Base-by-base conservation (phyloP, 1,284 basidiomycete species). In the Gymnopus androsaceus region DNA sequence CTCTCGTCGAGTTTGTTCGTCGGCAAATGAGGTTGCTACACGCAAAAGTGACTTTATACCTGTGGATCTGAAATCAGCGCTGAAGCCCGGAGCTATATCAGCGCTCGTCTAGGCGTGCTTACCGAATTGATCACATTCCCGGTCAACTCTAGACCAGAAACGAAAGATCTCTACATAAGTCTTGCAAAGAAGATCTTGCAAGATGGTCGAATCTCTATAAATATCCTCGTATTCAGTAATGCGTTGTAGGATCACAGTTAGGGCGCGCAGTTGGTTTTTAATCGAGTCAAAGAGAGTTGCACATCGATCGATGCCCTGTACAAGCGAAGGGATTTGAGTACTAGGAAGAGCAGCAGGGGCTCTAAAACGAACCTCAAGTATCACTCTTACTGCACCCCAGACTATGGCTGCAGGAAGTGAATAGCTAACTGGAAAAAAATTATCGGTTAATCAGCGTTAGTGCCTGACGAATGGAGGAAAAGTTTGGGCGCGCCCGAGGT, bases 81-180 rank as follows among this genome's bases (percentile, higher is more conserved):
- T 37, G 15, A 7, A 15, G 15, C 19, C 36, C 15, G 15, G 15
- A 37, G 36, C 15, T 15, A 4, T 37, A 37, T 14, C 15, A 17
- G 36, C 9, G 36, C 19, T 37, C 23, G 4, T 31, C 23, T 19
- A 9, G 4, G 19, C 33, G 27, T 17, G 60, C 62, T 41, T 23
- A 54, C 63, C 38, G 41, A 33, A 55, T 15, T 40, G 47, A 11
- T 59, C 33, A 51, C 65, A 66, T 37, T 66, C 64, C 41, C 62
- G 61, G 40, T 64, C 52, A 3, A 64, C 63, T 2, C 57, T 54
- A 15, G 40, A 27, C 65, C 65, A 66, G 37, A 66, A 66, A 7
- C 60, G 62, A 33, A 66, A 28, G 25, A 66, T 60, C 21, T 60
- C 58, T 11, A 59, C 58, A 36, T 63, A 66, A 4, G 63, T 54